A percentile compares a stretch with the other conserved stretches of the same genome.
These are phyloP conservation scores for Leccinum pellstonianum DNA, from an alignment of 768 basidiomycete species.

Conservation along the genomic window DNA sequence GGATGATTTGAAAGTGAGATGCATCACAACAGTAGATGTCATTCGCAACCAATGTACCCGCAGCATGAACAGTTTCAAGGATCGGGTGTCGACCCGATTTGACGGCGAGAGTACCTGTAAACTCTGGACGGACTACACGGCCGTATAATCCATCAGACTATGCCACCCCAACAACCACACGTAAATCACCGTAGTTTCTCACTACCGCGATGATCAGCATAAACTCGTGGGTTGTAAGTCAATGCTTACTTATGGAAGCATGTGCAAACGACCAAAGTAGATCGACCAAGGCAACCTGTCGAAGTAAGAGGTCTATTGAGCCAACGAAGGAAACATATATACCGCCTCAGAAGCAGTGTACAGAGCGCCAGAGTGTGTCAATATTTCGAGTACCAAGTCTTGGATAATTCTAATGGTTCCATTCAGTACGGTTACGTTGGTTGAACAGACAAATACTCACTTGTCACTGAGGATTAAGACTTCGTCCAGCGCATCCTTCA, in stretches of 20 bases:
- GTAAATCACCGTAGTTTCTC: conserved; percentile 45
- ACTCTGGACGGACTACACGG: conserved; percentile 79
- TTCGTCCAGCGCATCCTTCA: conserved; percentile 92
- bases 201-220: conserved; percentile 31
- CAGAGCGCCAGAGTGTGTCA: conserved; percentile 72
- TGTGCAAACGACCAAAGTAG: conserved; percentile 90
- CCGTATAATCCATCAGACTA: background rate
- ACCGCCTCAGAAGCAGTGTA: conserved; percentile 93
- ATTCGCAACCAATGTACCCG: conserved; percentile 77
- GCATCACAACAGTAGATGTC: conserved; percentile 87
- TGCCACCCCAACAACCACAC: background rate
- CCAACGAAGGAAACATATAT: background rate
- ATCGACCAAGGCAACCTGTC: conserved; percentile 81
- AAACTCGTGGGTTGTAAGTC: background rate
- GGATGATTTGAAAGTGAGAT: conserved; percentile 87
- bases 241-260: conserved; percentile 66
- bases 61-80: conserved; percentile 68
- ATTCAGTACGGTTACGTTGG: background rate
- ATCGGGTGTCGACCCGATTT: conserved; percentile 89
- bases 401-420: conserved; percentile 62
- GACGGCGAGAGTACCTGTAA: conserved; percentile 86
- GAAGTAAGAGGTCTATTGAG: background rate
- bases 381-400: conserved; percentile 68
- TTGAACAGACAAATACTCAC: conserved; percentile 34
- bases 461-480: conserved; percentile 82